Conservation (phyloP, 208 protist species). For the Trypanosoma cruzi region DNA sequence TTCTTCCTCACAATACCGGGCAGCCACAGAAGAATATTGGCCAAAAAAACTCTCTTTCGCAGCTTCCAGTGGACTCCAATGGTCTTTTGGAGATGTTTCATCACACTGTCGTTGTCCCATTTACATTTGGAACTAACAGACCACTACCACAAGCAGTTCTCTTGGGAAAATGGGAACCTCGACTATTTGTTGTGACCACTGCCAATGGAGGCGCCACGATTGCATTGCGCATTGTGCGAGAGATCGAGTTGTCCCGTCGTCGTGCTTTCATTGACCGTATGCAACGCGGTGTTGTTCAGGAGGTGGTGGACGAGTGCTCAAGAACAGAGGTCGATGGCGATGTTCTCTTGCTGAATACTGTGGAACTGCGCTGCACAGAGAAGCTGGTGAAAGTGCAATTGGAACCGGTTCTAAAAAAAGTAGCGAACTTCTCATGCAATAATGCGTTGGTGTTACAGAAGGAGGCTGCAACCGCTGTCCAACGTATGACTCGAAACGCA, state of each 20-base stretch:
- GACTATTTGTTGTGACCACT: conserved; percentile 36
- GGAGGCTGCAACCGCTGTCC: conserved; percentile 29
- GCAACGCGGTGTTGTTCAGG: not conserved
- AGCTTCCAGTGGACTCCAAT: conserved; percentile 10
- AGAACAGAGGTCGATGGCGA: conserved; percentile 31
- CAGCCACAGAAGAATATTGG: not conserved
- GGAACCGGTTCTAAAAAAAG: conserved; percentile 31
- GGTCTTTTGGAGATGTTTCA: conserved; percentile 28
- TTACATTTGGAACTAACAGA: conserved; percentile 34
- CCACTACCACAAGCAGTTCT: conserved; percentile 28
- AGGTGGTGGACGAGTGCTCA: conserved; percentile 6
- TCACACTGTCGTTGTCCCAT: conserved; percentile 28
- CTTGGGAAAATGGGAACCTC: conserved; percentile 35
- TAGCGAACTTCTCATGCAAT: conserved; percentile 20
- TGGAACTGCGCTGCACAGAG: conserved; percentile 45
- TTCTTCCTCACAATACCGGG: not conserved
- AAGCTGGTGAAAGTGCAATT: conserved; percentile 34
- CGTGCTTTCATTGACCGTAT: conserved; percentile 25
- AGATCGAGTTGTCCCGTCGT: conserved; percentile 38
- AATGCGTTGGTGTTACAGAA: conserved; percentile 24
- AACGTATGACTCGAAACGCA: conserved; percentile 43
- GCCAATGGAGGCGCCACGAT: conserved; percentile 35
- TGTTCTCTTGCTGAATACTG: conserved; percentile 45
- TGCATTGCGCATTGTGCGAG: conserved; percentile 33
- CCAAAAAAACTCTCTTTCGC: not conserved